Conservation (phyloP, 352 stramenopile genomes). For the Nothophytophthora sp. region DNA sequence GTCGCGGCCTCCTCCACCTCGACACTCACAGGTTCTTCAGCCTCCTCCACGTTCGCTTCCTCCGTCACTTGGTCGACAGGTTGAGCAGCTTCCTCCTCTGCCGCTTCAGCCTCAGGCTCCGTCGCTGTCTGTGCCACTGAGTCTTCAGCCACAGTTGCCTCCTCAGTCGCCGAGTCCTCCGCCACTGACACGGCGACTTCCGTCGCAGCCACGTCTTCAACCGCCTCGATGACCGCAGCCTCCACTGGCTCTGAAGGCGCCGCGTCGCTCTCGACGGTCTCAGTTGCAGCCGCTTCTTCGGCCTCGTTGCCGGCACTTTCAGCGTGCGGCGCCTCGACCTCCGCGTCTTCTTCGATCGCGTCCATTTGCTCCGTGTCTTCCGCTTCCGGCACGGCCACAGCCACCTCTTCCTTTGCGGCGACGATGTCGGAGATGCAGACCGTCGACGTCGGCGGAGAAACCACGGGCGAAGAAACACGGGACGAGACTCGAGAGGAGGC, state of each 20-base stretch:
- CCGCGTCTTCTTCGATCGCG: conserved; percentile 11
- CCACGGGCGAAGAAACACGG: conserved; percentile 6
- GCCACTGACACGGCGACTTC: not conserved
- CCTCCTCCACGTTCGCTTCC: not conserved
- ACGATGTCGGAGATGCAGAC: conserved; percentile 13
- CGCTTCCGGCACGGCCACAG: conserved; percentile 9
- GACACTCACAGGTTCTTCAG: conserved; percentile 4
- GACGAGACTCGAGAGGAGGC: conserved; percentile 4
- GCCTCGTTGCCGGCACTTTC: not conserved
- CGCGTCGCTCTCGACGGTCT: conserved; percentile 4
- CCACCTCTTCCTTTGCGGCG: conserved; percentile 14
- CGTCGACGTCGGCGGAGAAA: conserved; percentile 5
- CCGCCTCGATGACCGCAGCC: not conserved
- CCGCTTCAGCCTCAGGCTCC: not conserved
- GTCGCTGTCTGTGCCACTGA: not conserved
- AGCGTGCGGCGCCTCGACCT: not conserved
- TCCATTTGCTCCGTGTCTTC: conserved; percentile 17
- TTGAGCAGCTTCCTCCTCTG: conserved; percentile 1
- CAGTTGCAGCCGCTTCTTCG: not conserved
- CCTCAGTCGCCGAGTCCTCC: not conserved
- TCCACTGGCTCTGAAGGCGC: not conserved
- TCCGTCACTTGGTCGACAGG: not conserved
- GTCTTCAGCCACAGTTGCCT: not conserved
- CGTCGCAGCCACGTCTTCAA: not conserved
- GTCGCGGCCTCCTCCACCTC: conserved; percentile 3